Conservation (phyloP, 75 land plant genomes). For the Pinus albicaulis region DNA sequence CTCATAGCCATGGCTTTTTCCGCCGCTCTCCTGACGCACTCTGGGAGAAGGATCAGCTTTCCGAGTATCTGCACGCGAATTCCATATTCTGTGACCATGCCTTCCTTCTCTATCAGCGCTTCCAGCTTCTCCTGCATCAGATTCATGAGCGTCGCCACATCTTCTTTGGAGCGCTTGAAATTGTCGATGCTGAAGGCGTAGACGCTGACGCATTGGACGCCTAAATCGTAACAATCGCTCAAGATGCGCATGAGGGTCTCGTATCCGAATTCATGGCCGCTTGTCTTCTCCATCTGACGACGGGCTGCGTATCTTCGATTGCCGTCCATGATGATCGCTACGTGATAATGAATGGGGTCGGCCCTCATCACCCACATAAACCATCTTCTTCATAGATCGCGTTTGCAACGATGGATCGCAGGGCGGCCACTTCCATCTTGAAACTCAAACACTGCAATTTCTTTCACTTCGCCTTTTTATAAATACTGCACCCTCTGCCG, state of each 20-base stretch:
- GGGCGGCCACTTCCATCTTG: too few species aligned
- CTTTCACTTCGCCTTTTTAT: too few species aligned
- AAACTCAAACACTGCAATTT: too few species aligned
- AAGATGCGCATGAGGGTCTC: conserved; percentile 8
- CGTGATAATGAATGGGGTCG: conserved; percentile 41
- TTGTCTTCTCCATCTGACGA: conserved; percentile 5
- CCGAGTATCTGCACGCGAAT: conserved; percentile 32
- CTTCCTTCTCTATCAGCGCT: conserved; percentile 15
- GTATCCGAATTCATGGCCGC: conserved; percentile 36
- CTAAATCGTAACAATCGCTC: conserved; percentile 31
- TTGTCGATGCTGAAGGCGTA: conserved; percentile 62
- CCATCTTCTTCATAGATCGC: too few species aligned
- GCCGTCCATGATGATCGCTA: conserved; percentile 63
- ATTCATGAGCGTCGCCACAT: conserved; percentile 39
- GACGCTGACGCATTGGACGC: conserved; percentile 37
- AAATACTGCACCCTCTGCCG: too few species aligned
- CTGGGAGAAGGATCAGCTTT: conserved; percentile 27
- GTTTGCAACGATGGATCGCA: too few species aligned
- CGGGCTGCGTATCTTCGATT: conserved; percentile 36
- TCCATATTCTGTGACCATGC: conserved; percentile 15
- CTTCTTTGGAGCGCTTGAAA: conserved; percentile 29
- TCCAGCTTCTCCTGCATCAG: conserved; percentile 44
- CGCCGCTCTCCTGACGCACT: conserved; percentile 21
- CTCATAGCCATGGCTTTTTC: conserved; percentile 5
- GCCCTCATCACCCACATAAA: not conserved